Base-by-base conservation (phyloP, 2,329 filamentous ascomycete genomes). In the Penicillium brasilianum region DNA sequence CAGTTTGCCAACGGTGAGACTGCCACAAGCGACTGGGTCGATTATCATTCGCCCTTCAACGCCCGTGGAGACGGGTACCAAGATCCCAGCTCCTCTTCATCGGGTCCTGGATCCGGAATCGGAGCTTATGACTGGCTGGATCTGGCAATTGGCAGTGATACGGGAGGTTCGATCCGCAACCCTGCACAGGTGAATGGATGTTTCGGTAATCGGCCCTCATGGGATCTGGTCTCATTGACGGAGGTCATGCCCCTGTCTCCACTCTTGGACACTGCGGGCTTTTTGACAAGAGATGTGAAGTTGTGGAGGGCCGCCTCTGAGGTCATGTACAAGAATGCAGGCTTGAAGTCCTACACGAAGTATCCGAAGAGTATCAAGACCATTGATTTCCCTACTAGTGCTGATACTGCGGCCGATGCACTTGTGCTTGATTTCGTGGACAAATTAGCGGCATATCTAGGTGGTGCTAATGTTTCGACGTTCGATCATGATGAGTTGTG, bases 201-300 rank as follows among this genome's bases (percentile, higher is more conserved):
- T 3, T 85, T 80, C 57, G 82, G 83, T 2, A 84, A 84, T 55
- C 71, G 83, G 4, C 83, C 83, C 2, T 80, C 80, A 0, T 77
- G 81, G 50, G 80, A 77, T 3, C 71, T 84, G 0, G 77, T 85
- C 0, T 67, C 75, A 9, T 72, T 86, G 1, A 78, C 81, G 7
- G 74, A 81, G 13, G 80, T 81, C 0, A 83, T 86, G 78, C 80
- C 82, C 0, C 66, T 84, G 1, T 76, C 74, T 0, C 71, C 77
- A 0, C 69, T 72, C 0, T 72, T 82, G 16, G 82, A 84, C 54
- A 84, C 81, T 0, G 72, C 79, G 0, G 82, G 81, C 0, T 77
- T 83, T 54, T 67, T 83, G 18, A 68, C 74, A 5, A 65, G 66
- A 37, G 61, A 68, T 57, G 63, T 66, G 5, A 48, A 67, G 4